Evolutionary conservation across 768 basidiomycete genomes (phyloP), one percentile per base, ranked within the genome.

Genomic region (Rossbeevera mucosa): DNA sequence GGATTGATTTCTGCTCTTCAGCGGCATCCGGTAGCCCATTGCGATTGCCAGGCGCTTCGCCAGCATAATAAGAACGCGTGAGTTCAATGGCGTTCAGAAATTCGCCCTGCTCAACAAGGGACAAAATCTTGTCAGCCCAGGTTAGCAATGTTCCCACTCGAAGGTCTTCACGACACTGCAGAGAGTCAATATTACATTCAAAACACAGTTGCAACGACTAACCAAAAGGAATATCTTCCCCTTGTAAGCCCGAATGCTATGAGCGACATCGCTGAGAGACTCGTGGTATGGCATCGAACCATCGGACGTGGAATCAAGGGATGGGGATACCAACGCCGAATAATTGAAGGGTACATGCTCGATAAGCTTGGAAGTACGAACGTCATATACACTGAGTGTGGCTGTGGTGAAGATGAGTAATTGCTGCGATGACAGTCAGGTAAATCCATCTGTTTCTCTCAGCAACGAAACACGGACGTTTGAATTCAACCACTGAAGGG

Each of bases 101-200:
- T 64, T 97, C 85, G 13, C 94, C 93, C 9, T 78, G 76, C 62
- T 91, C 80, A 24, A 98, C 93, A 43, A 86, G 80, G 0, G 82
- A 76, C 41, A 99, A 74, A 21, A 98, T 85, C 41, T 87, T 83
- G 66, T 99, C 96, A 5, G 95, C 92, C 96, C 96, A 99, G 1
- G 92, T 91, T 26, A 94, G 74, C 20, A 98, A 74, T 2, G 88
- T 90, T 24, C 93, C 96, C 3, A 88, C 92, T 64, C 80, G 77
- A 1, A 97, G 56, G 44, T 80, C 80, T 51, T 83, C 75, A 47
- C 77, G 76, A 44, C 81, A 80, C 91, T 89, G 58, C 26, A n/a
- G 48, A 20, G 50, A 24, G 41, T 64, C 11, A 59, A 42, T 43
- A 49, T 42, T 21, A 41, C 12, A 12, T 48, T 20, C 29, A 1